Evolutionary conservation across 75 land plant genomes (phyloP).

Genomic region (Azolla pinnata): DNA sequence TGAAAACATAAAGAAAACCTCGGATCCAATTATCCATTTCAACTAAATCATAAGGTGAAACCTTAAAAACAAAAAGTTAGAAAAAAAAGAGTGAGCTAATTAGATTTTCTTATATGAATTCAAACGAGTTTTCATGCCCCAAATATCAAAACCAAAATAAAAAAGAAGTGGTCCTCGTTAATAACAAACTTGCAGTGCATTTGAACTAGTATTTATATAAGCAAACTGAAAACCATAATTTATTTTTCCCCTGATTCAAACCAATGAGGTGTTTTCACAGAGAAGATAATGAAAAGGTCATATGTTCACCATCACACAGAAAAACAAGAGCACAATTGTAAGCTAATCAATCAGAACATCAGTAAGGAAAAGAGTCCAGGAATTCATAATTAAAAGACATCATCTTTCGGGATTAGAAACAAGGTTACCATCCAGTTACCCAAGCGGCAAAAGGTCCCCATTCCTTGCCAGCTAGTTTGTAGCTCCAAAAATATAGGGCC

Average conservation of each 20-base stretch:
- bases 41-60: background rate
- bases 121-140: too few relatives aligned
- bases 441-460: slow-evolving; percentile 52
- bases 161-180: too few relatives aligned
- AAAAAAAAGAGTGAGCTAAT: too few relatives aligned
- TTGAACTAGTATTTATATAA: too few relatives aligned
- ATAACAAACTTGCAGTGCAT: too few relatives aligned
- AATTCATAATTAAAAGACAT: too few relatives aligned
- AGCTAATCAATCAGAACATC: background rate
- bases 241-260: background rate
- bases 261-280: background rate
- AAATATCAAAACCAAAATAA: too few relatives aligned
- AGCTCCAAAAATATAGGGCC: slow-evolving; percentile 50
- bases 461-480: slow-evolving; percentile 24
- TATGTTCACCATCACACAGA: too few relatives aligned
- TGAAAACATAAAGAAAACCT: background rate
- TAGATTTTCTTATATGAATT: too few relatives aligned
- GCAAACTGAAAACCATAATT: too few relatives aligned
- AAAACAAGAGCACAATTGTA: background rate
- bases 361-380: background rate
- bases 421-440: slow-evolving; percentile 42
- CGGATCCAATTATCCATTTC: background rate
- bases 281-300: background rate
- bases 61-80: background rate
- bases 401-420: too few relatives aligned